A percentile compares a stretch with the other conserved stretches of the same genome.
These are phyloP conservation scores for Malania oleifera DNA, from an alignment of 164 flowering plant genomes.

Conservation along the genomic window DNA sequence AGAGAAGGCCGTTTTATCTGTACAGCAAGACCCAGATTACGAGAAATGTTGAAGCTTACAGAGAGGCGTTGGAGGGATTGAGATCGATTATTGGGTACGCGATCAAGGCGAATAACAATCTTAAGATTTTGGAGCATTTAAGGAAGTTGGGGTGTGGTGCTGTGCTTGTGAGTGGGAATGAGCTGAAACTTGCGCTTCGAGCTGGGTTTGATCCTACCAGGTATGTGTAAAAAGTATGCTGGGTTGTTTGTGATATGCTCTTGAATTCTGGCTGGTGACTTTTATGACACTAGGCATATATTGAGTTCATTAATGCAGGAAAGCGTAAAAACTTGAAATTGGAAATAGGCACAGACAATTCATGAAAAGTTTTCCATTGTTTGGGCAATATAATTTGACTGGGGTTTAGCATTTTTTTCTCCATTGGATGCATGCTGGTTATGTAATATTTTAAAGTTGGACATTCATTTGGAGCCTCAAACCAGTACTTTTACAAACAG, in stretches of 20 bases:
- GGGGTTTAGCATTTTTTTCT: no score
- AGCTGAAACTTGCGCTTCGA: slow-evolving; percentile 69
- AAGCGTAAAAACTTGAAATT: no score
- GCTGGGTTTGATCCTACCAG: slow-evolving; percentile 93
- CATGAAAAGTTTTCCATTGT: no score
- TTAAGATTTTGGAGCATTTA: slow-evolving; percentile 91
- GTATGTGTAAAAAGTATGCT: slow-evolving; percentile 23
- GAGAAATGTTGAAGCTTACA: slow-evolving; percentile 75
- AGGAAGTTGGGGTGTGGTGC: slow-evolving; percentile 87
- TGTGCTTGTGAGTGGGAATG: slow-evolving; percentile 96
- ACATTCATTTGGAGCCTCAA: no score
- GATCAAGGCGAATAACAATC: slow-evolving; percentile 87
- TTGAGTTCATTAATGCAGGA: no score
- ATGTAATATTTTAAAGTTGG: no score
- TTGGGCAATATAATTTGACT: no score
- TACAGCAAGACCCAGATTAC: slow-evolving; percentile 89
- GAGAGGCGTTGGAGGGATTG: slow-evolving; percentile 74
- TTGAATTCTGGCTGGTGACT: background rate
- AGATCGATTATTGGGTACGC: slow-evolving; percentile 82
- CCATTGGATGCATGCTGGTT: no score
- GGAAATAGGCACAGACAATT: no score
- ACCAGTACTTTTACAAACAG: no score
- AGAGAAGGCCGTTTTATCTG: slow-evolving; percentile 76
- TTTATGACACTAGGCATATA: no score
- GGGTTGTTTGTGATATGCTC: background rate